Evolutionary conservation across 106 monocot species (phyloP), one percentile per base, ranked within the genome.

Genomic region (Dioscorea zingiberensis): DNA sequence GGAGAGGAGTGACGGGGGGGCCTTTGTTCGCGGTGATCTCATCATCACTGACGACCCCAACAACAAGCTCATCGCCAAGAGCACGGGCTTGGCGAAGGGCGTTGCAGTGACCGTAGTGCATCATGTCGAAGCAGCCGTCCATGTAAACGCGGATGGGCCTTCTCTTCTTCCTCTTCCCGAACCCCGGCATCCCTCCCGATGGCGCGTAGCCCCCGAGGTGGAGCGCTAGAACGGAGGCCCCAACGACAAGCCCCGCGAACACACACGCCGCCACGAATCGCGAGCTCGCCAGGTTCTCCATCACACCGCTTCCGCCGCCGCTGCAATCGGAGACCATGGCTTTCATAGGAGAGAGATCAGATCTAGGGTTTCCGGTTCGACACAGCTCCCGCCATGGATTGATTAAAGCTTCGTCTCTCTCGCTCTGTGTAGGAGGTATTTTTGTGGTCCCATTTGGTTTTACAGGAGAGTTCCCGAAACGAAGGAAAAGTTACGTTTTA

Each of bases 41-140:
- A 30, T 75, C 85, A 24, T 95, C 94, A 32, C 90, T 91, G 44
- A 95, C 83, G 15, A 95, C 91, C 18, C 94, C 94, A 4, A 95
- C 94, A 14, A 94, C 84, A n/a, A 94, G 90, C 82, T 84, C 77
- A 55, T 94, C 94, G 5, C 94, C 94, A 23, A 95, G 83, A 6
- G 87, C 87, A 32, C 80, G 79, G 27, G 94, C 94, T 75, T 95
- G 94, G 58, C 94, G 76, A 55, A 95, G 78, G 0, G 94, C 94
- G 67, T 91, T 95, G 69, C 94, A 95, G 62, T 95, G 94, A 16
- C 91, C 94, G 63, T 95, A 95, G 74, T 95, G 94, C 94, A 95
- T 95, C 87, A 95, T 95, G 72, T 95, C 88, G 64, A 95, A 95
- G 85, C 91, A 95, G 2, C 94, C 94, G 51, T 91, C 94, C 91